Conservation (phyloP, 768 basidiomycete species). For the Hirschioporus abietinus region DNA sequence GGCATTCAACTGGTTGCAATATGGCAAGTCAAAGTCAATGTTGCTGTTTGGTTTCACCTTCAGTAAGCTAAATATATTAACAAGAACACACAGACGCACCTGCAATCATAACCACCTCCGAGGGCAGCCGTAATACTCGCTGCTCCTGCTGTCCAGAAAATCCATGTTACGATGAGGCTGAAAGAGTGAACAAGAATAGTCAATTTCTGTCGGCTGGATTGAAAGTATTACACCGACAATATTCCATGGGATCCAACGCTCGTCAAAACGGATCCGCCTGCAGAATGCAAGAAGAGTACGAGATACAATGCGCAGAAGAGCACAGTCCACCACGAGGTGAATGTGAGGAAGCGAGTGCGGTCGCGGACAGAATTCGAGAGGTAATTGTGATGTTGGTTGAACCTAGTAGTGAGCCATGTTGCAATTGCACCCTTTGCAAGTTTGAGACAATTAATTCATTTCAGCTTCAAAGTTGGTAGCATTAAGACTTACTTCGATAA, state of each 20-base stretch:
- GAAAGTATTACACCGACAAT: slow-evolving; percentile 42
- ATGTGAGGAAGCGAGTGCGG: slow-evolving; percentile 62
- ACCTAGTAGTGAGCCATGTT: slow-evolving; percentile 64
- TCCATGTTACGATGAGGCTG: slow-evolving; percentile 67
- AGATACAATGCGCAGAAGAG: slow-evolving; percentile 47
- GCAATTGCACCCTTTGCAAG: slow-evolving; percentile 54
- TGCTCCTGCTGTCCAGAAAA: slow-evolving; percentile 73
- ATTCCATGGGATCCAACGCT: slow-evolving; percentile 59
- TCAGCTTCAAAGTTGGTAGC: neutral
- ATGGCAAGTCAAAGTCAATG: slow-evolving; percentile 36
- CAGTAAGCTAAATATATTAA: neutral
- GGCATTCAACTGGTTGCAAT: slow-evolving; percentile 76
- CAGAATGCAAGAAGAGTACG: slow-evolving; percentile 45
- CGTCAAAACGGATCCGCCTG: slow-evolving; percentile 42
- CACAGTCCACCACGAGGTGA: slow-evolving; percentile 70
- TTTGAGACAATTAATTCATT: neutral
- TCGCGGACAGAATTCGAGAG: slow-evolving; percentile 45
- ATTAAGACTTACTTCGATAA: slow-evolving; percentile 50
- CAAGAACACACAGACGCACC: slow-evolving; percentile 30
- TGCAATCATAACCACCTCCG: slow-evolving; percentile 69
- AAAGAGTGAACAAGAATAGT: neutral
- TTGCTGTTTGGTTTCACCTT: slow-evolving; percentile 28
- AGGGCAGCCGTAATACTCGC: slow-evolving; percentile 62
- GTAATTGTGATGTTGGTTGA: slow-evolving; percentile 51
- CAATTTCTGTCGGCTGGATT: neutral